phyloP scores from a whole-genome alignment of 148 eudicot genomes.

The Chenopodium berlandieri region DNA sequence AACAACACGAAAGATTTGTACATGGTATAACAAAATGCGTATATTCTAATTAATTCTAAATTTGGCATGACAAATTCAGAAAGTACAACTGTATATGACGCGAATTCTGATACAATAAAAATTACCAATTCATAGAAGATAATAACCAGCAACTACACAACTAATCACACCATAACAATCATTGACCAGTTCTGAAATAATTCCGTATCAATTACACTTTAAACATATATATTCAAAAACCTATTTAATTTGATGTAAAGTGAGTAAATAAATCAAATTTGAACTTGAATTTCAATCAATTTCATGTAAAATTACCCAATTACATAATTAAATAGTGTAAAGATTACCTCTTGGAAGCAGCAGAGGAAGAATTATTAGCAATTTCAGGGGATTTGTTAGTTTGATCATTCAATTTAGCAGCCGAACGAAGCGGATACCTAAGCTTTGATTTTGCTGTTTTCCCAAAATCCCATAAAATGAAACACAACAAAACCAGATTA shows the following conservation, averaged over 20 bases:
- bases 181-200: no score
- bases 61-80: no score
- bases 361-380: constrained; percentile 24
- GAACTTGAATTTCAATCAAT: neutral
- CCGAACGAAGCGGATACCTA: constrained; percentile 63
- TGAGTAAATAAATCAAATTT: neutral
- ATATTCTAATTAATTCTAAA: no score
- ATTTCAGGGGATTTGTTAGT: constrained; percentile 31
- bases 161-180: no score
- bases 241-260: neutral
- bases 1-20: no score
- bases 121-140: no score
- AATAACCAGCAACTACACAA: neutral
- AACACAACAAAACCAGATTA: neutral
- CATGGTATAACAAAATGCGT: no score
- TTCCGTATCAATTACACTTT: neutral
- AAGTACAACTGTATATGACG: neutral
- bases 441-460: constrained; percentile 38
- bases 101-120: neutral
- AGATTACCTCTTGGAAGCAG: constrained; percentile 40
- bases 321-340: neutral
- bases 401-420: constrained; percentile 40
- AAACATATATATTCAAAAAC: neutral
- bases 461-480: neutral
- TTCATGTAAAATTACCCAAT: neutral